Base-by-base conservation (phyloP, 345 rosid species). In the Ceriops zippeliana region DNA sequence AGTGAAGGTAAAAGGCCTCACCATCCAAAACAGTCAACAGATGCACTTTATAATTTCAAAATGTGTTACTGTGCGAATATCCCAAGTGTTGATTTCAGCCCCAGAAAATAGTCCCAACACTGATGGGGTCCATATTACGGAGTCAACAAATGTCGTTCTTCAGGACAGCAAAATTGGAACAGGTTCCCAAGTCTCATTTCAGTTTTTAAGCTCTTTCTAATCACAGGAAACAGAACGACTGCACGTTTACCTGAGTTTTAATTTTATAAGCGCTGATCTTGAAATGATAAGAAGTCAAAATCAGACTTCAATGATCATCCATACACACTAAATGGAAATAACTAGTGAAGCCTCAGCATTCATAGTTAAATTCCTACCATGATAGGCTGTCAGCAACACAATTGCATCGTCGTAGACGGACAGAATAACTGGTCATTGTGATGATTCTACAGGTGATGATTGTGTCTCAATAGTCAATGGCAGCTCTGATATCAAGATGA, bases 61-160 rank as follows among this genome's bases (percentile, higher is more conserved):
- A 61, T 95, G 79, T 20, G 75, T 84, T 27, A 79, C 89, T 27
- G 93, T 95, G 59, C 79, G 88, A 57, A 61, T 95, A 64, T 83
- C 83, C 73, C 66, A 68, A 76, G 93, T 92, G 76, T 71, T 74
- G 62, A 86, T 95, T 79, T 85, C 92, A 10, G 78, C 90, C 72
- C 98, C 97, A 1, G 96, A 81, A 71, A 93, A 95, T 74, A 95
- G 99, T 78, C 99, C 99, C 32, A 95, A 95, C 80, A 91, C 98
- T 6, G 99, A 95, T 78, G 98, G 98, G 65, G 88, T 95, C 74
- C 99, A 95, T 72, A 84, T 95, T 51, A 88, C 88, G 21, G 89
- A 63, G 37, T 90, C 98, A 0, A 91, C 97, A 26, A 81, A 89
- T 77, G 89, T 95, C 61, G 75, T 80, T 73, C 75, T 95, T 32